Evolutionary conservation across 257 asterid species (phyloP), one percentile per base, ranked within the genome.

Genomic region (Solanum corneliomulleri): DNA sequence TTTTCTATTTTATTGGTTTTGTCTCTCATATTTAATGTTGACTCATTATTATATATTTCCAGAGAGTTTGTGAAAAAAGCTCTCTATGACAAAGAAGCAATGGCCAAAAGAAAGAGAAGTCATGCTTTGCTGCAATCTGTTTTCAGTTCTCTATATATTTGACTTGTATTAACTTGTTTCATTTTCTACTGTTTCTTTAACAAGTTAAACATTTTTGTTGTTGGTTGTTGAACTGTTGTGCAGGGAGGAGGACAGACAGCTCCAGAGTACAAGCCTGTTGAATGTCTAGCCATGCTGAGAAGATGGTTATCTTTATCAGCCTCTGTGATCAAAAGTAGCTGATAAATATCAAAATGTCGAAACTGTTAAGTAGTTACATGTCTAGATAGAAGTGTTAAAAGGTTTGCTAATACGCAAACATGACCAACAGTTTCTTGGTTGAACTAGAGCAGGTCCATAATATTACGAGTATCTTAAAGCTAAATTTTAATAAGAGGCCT

Each of bases 201-300:
- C 2, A 42, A 77, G 84, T 44, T 25, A 77, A 77, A n/a, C 25
- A 25, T 25, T 77, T n/a, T 42, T 23, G 47, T 20, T 25, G n/a
- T 25, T n/a, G n/a, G 11, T 29, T 68, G 29, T 60, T 66, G 20
- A 77, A 42, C 37, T 77, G 14, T 49, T 69, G 29, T 44, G 44
- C 84, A 88, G 91, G 92, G 91, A 88, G 92, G 88, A 37, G 92
- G 92, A 31, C 92, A 90, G 49, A 90, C 90, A 31, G 88, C 90
- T 49, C 92, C 90, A 18, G 92, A 85, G 86, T 90, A 84, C 87
- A 87, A 45, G 56, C 90, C 89, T 52, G 77, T 69, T 39, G 87
- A 88, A 88, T 88, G 90, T 77, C 69, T 45, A 27, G 88, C 89
- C 41, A 86, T 90, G 92, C 83, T 90, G 18, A 62, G 77, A 58